These are phyloP conservation scores for Ganoderma leucocontextum DNA, from an alignment of 1,284 basidiomycete species.

Conservation along the genomic window DNA sequence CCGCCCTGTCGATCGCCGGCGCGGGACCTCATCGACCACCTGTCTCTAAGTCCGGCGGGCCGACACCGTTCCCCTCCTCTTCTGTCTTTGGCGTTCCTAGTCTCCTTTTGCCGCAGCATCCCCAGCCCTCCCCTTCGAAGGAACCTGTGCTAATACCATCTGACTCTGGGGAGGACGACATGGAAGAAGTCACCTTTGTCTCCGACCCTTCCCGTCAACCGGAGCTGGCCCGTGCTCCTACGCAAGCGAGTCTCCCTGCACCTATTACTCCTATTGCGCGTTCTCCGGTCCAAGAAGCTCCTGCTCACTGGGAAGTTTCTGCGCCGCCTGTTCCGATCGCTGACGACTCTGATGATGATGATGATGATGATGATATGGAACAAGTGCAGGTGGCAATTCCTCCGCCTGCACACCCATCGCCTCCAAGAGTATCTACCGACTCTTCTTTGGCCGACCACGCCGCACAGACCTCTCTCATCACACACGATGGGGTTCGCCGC, in stretches of 20 bases:
- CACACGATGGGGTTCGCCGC: conserved; percentile 34
- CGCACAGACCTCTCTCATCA: conserved; percentile 10
- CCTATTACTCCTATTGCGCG: neutral
- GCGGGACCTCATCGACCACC: conserved; percentile 47
- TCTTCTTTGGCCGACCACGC: conserved; percentile 6
- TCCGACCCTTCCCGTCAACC: neutral
- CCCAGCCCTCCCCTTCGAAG: conserved; percentile 3
- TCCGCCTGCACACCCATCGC: conserved; percentile 53
- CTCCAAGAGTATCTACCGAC: conserved; percentile 16
- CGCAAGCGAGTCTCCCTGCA: neutral
- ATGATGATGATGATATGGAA: conserved; percentile 37
- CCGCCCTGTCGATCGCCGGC: conserved; percentile 69
- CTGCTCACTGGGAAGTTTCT: neutral
- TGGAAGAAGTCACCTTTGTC: conserved; percentile 50
- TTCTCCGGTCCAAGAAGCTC: neutral
- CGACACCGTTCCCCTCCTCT: conserved; percentile 16
- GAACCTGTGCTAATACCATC: neutral
- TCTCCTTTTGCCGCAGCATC: conserved; percentile 30
- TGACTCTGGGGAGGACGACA: conserved; percentile 49
- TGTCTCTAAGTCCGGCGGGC: conserved; percentile 9
- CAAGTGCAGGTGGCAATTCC: conserved; percentile 52
- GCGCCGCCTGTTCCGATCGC: conserved; percentile 2
- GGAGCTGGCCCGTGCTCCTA: neutral
- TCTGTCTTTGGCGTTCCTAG: conserved; percentile 35
- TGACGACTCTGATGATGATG: conserved; percentile 28